Base-by-base conservation (phyloP, 2,329 filamentous ascomycete genomes). In the Neonectria hederae region DNA sequence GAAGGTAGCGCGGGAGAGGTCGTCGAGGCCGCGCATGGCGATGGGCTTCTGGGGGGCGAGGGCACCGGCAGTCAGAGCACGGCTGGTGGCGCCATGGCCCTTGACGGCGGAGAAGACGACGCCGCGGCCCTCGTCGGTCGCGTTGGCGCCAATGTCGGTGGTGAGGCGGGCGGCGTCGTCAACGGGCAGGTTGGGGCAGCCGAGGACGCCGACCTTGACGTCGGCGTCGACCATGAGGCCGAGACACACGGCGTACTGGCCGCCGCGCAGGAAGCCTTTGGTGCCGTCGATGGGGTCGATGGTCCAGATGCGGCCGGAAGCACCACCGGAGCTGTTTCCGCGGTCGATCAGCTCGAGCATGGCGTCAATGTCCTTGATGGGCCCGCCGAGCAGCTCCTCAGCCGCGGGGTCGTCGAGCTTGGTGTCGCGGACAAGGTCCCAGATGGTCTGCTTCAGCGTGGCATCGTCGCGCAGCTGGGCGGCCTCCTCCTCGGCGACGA, bases 201-300 rank as follows among this genome's bases (percentile, higher is more conserved):
- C 97, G 62, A 99, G 87, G 49, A 97, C 96, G 71, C 96, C 96
- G 66, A 97, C 93, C 78, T 94, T 93, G 74, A 98, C 94, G 72
- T 97, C 89, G 57, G 95, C 96, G 75, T 98, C 94, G 28, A 97
- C 92, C 82, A 99, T 91, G 73, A 99, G 84, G 38, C 88, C 96
- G 5, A 99, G 87, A 77, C 95, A 97, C 58, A 99, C 94, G 59
- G 96, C 97, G 77, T 99, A 99, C 83, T 99, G 96, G 42, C 94
- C 97, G 57, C 96, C 96, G 67, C 97, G 89, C 65, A 99, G 84
- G 83, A 99, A 99, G 30, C 96, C 97, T 83, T 97, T 97, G 58
- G 96, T 99, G 70, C 96, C 96, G 79, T 99, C 96, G 67, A 99
- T 97, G 64, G 96, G 96, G 80, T 99, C 96, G 62, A 99, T 89